Evolutionary conservation across 345 rosid genomes (phyloP).

Genomic region (Linum tenue): DNA sequence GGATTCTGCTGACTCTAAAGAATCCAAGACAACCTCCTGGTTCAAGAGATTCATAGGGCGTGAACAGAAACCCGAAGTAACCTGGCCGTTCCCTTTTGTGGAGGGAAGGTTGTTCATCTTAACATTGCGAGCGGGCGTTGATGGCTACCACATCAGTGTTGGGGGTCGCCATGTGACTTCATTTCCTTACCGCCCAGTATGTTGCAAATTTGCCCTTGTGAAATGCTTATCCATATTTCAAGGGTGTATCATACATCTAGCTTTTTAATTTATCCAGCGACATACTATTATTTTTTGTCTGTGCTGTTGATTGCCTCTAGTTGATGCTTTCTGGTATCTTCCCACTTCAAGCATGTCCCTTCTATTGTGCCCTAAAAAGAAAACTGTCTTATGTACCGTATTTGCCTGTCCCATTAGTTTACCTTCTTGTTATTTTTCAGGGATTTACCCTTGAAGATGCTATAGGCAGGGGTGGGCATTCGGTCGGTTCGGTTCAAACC

Average conservation of each 20-base stretch:
- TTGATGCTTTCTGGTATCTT: too few relatives aligned
- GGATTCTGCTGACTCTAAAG: constrained; percentile 66
- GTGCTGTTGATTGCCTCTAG: neutral
- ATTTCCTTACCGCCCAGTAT: constrained; percentile 85
- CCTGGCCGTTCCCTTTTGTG: constrained; percentile 88
- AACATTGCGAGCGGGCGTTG: constrained; percentile 89
- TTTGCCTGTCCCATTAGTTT: neutral
- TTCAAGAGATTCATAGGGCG: constrained; percentile 91
- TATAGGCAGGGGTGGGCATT: too few relatives aligned
- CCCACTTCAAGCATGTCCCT: too few relatives aligned
- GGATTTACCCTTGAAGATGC: constrained; percentile 91
- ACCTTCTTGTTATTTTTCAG: constrained; percentile 25
- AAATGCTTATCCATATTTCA: neutral
- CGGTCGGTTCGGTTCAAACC: too few relatives aligned
- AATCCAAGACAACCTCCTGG: constrained; percentile 91
- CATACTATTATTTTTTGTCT: too few relatives aligned
- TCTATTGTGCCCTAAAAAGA: too few relatives aligned
- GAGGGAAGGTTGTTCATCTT: constrained; percentile 79
- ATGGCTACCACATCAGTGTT: constrained; percentile 76
- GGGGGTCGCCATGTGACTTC: constrained; percentile 91
- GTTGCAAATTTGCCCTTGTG: constrained; percentile 11
- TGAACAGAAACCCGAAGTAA: constrained; percentile 92
- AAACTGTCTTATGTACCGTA: neutral
- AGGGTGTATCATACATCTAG: neutral
- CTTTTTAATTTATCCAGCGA: neutral